Percentiles rank a stretch among this genome's conserved stretches.
phyloP scores from a whole-genome alignment of 257 asterid species.

The Plantago elongata region DNA sequence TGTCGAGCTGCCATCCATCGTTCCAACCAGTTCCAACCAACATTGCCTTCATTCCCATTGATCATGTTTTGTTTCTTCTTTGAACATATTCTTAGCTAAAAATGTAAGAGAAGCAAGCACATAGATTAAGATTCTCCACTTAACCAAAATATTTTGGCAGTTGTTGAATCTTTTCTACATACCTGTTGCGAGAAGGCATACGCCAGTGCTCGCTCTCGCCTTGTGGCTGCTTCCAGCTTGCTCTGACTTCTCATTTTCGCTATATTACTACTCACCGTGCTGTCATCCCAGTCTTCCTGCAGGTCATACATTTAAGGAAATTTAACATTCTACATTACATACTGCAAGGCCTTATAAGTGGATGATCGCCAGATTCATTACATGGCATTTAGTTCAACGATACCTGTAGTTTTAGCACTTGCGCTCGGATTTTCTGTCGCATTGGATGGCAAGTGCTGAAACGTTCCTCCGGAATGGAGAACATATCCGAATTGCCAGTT shows the following conservation, averaged over 20 bases:
- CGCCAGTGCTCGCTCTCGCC: conserved; percentile 63
- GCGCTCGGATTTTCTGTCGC: conserved; percentile 30
- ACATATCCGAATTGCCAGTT: conserved; percentile 37
- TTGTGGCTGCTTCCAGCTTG: conserved; percentile 51
- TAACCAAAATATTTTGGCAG: no score
- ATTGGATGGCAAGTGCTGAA: conserved; percentile 12
- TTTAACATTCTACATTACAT: no score
- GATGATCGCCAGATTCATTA: no score
- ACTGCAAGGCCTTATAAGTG: no score
- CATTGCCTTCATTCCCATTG: conserved; percentile 26
- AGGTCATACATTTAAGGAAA: neutral
- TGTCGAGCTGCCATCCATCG: conserved; percentile 67
- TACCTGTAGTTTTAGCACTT: conserved; percentile 49
- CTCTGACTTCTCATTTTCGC: conserved; percentile 43
- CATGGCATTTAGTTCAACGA: no score
- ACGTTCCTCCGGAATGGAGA: conserved; percentile 31
- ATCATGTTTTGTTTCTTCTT: conserved; percentile 31
- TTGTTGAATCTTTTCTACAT: neutral
- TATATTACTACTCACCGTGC: conserved; percentile 49
- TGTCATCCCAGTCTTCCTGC: conserved; percentile 62
- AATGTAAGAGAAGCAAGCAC: neutral
- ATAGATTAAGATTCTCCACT: neutral
- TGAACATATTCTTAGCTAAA: conserved; percentile 47
- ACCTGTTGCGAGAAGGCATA: conserved; percentile 66
- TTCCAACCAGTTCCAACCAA: conserved; percentile 55